phyloP scores from a whole-genome alignment of 176 grass and related monocot species.

The Guadua angustifolia region DNA sequence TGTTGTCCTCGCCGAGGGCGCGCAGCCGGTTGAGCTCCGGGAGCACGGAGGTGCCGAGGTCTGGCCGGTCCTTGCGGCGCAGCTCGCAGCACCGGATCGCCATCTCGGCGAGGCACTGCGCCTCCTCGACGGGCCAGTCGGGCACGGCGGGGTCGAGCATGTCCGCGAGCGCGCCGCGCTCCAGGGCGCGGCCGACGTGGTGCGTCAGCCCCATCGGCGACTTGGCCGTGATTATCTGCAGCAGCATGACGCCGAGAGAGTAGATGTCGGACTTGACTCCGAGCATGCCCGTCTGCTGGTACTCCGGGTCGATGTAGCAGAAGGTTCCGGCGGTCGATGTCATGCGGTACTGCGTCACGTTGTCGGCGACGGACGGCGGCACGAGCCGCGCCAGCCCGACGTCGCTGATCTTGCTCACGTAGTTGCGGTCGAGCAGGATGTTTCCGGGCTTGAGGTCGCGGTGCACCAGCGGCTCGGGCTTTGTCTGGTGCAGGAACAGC shows the following conservation, averaged over 20 bases:
- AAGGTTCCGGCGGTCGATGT: slow-evolving; percentile 72
- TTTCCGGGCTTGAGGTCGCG: slow-evolving; percentile 89
- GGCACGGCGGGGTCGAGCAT: slow-evolving; percentile 57
- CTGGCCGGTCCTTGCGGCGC: slow-evolving; percentile 55
- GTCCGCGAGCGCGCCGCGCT: slow-evolving; percentile 55
- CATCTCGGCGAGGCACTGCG: slow-evolving; percentile 64
- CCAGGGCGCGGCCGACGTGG: slow-evolving; percentile 51
- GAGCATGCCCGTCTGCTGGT: slow-evolving; percentile 88
- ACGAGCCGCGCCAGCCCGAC: slow-evolving; percentile 88
- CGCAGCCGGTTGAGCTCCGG: slow-evolving; percentile 61
- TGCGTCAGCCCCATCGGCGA: slow-evolving; percentile 75
- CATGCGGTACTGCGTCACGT: slow-evolving; percentile 76
- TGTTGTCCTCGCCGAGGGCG: slow-evolving; percentile 53
- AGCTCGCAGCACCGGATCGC: slow-evolving; percentile 59
- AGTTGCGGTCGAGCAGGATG: slow-evolving; percentile 88
- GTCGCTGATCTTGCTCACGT: slow-evolving; percentile 93
- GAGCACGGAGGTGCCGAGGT: slow-evolving; percentile 57
- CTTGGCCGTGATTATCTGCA: slow-evolving; percentile 75
- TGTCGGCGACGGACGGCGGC: slow-evolving; percentile 66
- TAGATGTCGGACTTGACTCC: slow-evolving; percentile 75
- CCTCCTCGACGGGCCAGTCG: slow-evolving; percentile 76
- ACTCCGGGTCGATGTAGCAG: slow-evolving; percentile 94
- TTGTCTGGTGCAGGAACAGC: slow-evolving; percentile 87
- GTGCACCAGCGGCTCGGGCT: slow-evolving; percentile 91
- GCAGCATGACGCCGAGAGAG: slow-evolving; percentile 71